phyloP scores from a whole-genome alignment of 2,329 filamentous ascomycete species.

The Fusarium sublunatum region DNA sequence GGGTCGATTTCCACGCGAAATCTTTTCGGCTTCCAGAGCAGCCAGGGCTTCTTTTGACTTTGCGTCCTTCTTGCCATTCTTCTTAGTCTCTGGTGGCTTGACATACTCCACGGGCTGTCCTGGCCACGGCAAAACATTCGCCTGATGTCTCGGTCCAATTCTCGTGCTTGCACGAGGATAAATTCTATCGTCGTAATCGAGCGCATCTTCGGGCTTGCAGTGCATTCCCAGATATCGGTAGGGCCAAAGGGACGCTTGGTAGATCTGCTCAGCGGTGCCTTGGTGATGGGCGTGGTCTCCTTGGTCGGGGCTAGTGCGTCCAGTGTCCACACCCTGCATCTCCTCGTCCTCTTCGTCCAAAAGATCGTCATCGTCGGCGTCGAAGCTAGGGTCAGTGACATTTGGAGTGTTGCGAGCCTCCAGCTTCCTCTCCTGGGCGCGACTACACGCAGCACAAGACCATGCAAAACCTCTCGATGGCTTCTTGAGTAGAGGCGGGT shows the following conservation, averaged over 20 bases:
- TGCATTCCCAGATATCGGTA: conserved; percentile 96
- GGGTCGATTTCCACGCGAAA: conserved; percentile 81
- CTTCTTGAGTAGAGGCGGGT: conserved; percentile 91
- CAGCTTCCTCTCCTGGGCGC: conserved; percentile 92
- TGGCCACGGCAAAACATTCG: conserved; percentile 84
- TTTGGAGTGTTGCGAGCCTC: conserved; percentile 90
- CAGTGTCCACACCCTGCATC: conserved; percentile 65
- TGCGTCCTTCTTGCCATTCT: conserved; percentile 79
- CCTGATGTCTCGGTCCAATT: conserved; percentile 90
- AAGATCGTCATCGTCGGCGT: conserved; percentile 72
- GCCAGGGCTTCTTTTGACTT: conserved; percentile 86
- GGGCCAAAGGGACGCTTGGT: conserved; percentile 94
- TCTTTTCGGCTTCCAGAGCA: conserved; percentile 83
- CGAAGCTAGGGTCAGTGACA: conserved; percentile 73
- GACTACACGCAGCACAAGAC: conserved; percentile 95
- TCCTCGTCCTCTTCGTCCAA: conserved; percentile 79
- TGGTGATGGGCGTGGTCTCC: conserved; percentile 65
- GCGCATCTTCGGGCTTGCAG: conserved; percentile 91
- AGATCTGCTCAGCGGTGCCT: conserved; percentile 85
- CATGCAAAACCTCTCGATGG: conserved; percentile 97
- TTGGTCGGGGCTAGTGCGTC: conserved; percentile 72
- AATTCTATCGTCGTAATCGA: conserved; percentile 97
- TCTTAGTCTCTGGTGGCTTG: conserved; percentile 88
- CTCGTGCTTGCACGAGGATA: conserved; percentile 95
- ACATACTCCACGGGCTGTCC: conserved; percentile 90